phyloP scores from a whole-genome alignment of 2,329 filamentous ascomycete genomes.

The Verticillium longisporum region DNA sequence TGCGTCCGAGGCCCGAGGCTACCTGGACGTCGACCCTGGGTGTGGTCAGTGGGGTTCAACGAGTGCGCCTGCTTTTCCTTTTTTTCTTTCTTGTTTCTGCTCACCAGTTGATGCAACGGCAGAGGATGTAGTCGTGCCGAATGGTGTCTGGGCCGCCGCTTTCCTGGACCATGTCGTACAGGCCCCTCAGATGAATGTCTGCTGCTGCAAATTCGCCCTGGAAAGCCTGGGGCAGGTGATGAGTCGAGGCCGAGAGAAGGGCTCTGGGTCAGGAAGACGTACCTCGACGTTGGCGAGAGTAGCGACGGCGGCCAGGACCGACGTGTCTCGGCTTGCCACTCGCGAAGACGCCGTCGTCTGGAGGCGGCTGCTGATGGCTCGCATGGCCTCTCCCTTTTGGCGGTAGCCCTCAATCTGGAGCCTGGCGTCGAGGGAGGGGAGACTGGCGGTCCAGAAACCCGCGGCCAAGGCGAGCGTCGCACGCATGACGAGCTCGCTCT shows the following conservation, averaged over 20 bases:
- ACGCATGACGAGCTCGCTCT: constrained; percentile 11
- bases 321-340: constrained; percentile 2
- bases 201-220: constrained; percentile 10
- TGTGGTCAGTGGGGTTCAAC: background rate
- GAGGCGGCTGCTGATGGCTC: constrained; percentile 5
- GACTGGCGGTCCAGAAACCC: constrained; percentile 6
- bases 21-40: constrained; percentile 8
- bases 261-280: background rate
- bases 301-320: constrained; percentile 7
- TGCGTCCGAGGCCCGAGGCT: constrained; percentile 10
- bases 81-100: too few species aligned
- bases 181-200: constrained; percentile 8
- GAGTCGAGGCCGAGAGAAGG: background rate
- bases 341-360: background rate
- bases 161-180: constrained; percentile 8
- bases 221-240: constrained; percentile 7
- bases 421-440: constrained; percentile 6
- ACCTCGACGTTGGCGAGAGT: constrained; percentile 10
- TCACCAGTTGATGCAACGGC: constrained; percentile 12
- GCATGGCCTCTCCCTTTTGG: constrained; percentile 12
- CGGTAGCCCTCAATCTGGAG: constrained; percentile 9
- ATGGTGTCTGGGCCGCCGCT: constrained; percentile 10
- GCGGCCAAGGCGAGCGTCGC: constrained; percentile 10
- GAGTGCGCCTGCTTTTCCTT: background rate
- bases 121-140: constrained; percentile 12